Evolutionary conservation across 768 basidiomycete species (phyloP).

Genomic region (Termitomyces sp.): DNA sequence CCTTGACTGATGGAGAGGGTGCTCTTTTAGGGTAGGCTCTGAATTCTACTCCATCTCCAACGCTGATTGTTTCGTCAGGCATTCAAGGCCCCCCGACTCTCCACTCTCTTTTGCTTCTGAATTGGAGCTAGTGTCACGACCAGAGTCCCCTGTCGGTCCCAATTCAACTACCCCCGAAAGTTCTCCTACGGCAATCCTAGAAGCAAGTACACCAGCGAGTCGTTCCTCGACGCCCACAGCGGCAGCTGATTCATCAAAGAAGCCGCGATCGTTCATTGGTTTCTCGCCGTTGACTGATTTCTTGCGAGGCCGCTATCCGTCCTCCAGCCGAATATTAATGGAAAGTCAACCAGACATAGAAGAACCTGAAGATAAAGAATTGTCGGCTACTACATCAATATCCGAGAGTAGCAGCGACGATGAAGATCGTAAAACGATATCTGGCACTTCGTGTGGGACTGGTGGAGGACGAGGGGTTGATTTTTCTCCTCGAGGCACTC

Average conservation of each 20-base stretch:
- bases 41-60: conserved; percentile 9
- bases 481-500: not conserved
- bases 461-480: conserved; percentile 1
- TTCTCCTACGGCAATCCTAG: conserved; percentile 20
- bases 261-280: conserved; percentile 45
- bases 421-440: conserved; percentile 38
- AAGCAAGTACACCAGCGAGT: conserved; percentile 38
- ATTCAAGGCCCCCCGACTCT: conserved; percentile 18
- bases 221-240: conserved; percentile 55
- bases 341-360: conserved; percentile 10
- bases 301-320: conserved; percentile 55
- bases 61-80: conserved; percentile 16
- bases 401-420: conserved; percentile 25
- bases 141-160: conserved; percentile 18
- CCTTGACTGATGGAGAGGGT: conserved; percentile 68
- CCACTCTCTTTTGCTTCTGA: conserved; percentile 21
- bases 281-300: conserved; percentile 62
- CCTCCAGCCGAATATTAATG: conserved; percentile 26
- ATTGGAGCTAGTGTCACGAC: conserved; percentile 14
- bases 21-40: conserved; percentile 38
- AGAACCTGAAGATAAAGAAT: conserved; percentile 11
- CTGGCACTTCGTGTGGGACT: conserved; percentile 4
- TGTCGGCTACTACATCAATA: conserved; percentile 2
- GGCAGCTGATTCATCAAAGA: conserved; percentile 31
- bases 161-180: conserved; percentile 31